Conservation (phyloP, 345 rosid species). For the Ailanthus altissimus region DNA sequence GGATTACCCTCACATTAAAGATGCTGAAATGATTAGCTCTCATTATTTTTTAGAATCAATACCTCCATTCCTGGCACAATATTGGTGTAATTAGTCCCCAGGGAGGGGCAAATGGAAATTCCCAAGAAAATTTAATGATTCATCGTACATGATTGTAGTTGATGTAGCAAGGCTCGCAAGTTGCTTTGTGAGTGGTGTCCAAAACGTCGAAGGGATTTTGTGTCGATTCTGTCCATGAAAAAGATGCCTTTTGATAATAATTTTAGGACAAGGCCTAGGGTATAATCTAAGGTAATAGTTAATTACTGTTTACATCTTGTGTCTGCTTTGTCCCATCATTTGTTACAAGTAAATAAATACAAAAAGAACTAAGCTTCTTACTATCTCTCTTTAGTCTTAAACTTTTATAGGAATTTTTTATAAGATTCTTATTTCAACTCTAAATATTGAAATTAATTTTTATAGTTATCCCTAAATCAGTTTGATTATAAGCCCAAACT, state of each 20-base stretch:
- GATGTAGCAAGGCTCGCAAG: background rate
- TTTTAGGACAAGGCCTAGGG: too few relatives aligned
- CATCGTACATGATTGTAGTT: background rate
- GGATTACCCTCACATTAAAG: background rate
- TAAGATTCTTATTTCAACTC: too few relatives aligned
- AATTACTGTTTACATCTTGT: background rate
- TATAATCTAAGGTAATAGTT: too few relatives aligned
- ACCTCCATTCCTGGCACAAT: background rate
- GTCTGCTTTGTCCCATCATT: background rate
- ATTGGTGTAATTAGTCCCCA: constrained; percentile 12
- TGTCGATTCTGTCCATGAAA: too few relatives aligned
- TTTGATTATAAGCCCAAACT: too few relatives aligned
- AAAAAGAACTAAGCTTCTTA: background rate
- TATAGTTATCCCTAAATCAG: too few relatives aligned
- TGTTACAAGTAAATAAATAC: background rate
- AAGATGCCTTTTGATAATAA: too few relatives aligned
- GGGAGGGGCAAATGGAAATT: background rate
- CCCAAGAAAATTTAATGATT: background rate
- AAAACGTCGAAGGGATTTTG: too few relatives aligned
- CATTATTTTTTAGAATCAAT: background rate
- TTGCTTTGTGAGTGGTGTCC: too few relatives aligned
- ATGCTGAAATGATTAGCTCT: background rate
- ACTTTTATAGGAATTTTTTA: too few relatives aligned
- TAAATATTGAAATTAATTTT: too few relatives aligned
- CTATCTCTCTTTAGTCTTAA: background rate